phyloP scores from a whole-genome alignment of 2,329 filamentous ascomycete genomes.

The Diaporthe ampelina region DNA sequence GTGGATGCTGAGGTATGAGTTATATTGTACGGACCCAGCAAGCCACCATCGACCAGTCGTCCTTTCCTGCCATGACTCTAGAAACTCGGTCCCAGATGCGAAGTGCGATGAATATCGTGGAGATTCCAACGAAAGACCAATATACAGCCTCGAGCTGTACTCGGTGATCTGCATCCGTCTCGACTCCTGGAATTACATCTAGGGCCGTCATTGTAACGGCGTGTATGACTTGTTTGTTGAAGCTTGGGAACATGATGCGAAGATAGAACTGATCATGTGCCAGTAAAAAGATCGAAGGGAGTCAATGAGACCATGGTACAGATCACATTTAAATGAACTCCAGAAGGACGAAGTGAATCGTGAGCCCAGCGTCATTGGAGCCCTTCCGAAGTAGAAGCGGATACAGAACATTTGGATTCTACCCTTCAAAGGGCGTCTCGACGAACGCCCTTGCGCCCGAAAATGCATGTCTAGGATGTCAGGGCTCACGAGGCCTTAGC shows the following conservation, averaged over 20 bases:
- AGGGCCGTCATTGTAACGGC: neutral
- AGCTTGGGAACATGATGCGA: neutral
- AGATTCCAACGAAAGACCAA: neutral
- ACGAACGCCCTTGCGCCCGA: neutral
- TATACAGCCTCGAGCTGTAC: neutral
- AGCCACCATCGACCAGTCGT: neutral
- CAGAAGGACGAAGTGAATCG: neutral
- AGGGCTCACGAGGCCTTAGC: neutral
- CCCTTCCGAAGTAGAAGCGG: neutral
- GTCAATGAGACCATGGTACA: neutral
- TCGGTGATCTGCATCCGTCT: neutral
- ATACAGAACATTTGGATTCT: neutral
- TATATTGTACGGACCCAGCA: neutral
- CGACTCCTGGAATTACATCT: neutral
- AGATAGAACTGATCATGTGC: neutral
- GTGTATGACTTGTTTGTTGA: too few species aligned
- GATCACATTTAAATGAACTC: neutral
- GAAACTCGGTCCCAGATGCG: neutral
- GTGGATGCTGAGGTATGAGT: neutral
- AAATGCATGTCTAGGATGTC: neutral
- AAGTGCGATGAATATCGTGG: neutral
- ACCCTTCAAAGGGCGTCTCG: neutral
- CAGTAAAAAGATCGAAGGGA: neutral
- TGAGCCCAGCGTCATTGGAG: neutral
- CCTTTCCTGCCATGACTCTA: neutral